A percentile compares a stretch with the other conserved stretches of the same genome.
These are phyloP conservation scores for Rhytidhysteron rufulum DNA, from an alignment of 2,329 filamentous ascomycete genomes.

Conservation along the genomic window DNA sequence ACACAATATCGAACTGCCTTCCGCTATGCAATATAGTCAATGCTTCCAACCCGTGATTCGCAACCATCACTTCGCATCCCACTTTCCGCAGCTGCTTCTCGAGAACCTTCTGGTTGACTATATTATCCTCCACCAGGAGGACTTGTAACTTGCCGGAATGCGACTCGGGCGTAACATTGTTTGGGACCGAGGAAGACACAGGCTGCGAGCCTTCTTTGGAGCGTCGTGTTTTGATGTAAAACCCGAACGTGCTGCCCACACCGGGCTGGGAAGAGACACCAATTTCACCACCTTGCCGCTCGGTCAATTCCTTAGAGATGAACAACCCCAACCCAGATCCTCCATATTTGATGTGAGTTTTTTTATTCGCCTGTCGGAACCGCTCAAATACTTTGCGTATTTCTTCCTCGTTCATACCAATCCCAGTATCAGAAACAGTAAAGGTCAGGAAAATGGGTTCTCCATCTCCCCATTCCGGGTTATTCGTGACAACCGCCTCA, in stretches of 20 bases:
- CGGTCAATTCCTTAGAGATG: slow-evolving; percentile 44
- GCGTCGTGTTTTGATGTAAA: slow-evolving; percentile 39
- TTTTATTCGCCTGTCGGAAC: slow-evolving; percentile 32
- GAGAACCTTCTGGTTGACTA: slow-evolving; percentile 41
- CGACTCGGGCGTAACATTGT: neutral
- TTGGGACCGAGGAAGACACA: neutral
- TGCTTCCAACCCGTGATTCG: slow-evolving; percentile 37
- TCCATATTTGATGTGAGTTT: slow-evolving; percentile 40
- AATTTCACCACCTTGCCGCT: slow-evolving; percentile 45
- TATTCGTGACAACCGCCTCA: slow-evolving; percentile 19
- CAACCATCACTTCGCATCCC: slow-evolving; percentile 34
- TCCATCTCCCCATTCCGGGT: slow-evolving; percentile 33
- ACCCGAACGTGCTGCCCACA: slow-evolving; percentile 41
- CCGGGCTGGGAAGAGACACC: slow-evolving; percentile 38
- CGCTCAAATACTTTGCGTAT: slow-evolving; percentile 36
- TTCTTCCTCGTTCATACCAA: slow-evolving; percentile 38
- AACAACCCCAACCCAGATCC: slow-evolving; percentile 44
- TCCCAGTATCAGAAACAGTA: slow-evolving; percentile 38
- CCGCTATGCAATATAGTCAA: slow-evolving; percentile 27
- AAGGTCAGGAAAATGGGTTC: slow-evolving; percentile 38
- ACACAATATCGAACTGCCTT: slow-evolving; percentile 22
- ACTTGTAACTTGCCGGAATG: slow-evolving; percentile 7
- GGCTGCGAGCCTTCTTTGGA: slow-evolving; percentile 11
- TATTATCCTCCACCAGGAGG: slow-evolving; percentile 36
- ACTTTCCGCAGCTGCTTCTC: slow-evolving; percentile 35